Base-by-base conservation (phyloP, 2,329 filamentous ascomycete genomes). In the Cryphonectria parasitica region DNA sequence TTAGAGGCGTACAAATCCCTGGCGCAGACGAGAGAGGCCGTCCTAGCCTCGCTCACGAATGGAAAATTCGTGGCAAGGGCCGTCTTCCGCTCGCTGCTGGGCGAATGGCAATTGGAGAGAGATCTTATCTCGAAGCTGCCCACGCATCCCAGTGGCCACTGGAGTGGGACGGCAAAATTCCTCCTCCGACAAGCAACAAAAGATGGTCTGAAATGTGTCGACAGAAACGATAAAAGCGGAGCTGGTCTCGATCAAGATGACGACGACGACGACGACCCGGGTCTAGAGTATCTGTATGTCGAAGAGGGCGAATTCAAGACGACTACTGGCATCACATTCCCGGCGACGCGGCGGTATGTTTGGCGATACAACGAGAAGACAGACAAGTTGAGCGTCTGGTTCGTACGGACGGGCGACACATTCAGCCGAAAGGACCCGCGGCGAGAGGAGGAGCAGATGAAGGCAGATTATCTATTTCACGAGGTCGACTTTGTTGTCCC, bases 381-480 rank as follows among this genome's bases (percentile, higher is more conserved):
- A 1, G 91, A 94, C 75, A 79, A 78, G 39, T 81, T 95, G 31
- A 91, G 88, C 71, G 89, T 92, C 0, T 95, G 92, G 92, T 94
- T 94, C 75, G 89, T 89, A 54, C 89, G 89, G 73, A 83, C 86
- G 0, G 87, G 91, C 22, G 89, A 92, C 73, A 79, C 83, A 19
- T 83, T 83, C 68, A 84, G 85, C 17, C 89, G 90, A 0, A 91
- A 93, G 76, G 92, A 94, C 73, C 82, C 94, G 31, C 95, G 94
- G 78, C 91, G 94, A 74, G 86, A 90, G 72, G 82, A 94, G n/a
- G 86, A 91, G 69, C 79, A 84, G 22, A 83, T 83, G 68, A 84
- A 85, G 19, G 89, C 90, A 0, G 92, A 94, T 76, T 92, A 94
- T 73, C 81, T 94, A 28, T 95, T 95, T 78, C 92, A 94, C 75